phyloP scores from a whole-genome alignment of 495 filamentous ascomycete genomes.

The Friedmanniomyces simplex region DNA sequence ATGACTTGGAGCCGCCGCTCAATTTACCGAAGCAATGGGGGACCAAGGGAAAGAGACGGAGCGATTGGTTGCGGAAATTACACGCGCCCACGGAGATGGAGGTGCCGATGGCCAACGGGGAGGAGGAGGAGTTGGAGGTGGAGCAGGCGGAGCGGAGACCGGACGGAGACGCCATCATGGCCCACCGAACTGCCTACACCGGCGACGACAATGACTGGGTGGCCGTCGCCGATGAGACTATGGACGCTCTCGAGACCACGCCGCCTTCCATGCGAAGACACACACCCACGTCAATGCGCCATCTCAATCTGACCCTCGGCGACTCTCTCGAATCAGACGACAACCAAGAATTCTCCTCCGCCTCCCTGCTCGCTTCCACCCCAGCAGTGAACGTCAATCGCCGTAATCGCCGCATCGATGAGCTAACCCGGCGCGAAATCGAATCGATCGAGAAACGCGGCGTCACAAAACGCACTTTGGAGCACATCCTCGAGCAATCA shows the following conservation, averaged over 20 bases:
- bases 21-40: constrained; percentile 52
- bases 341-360: constrained; percentile 50
- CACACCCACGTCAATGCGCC: constrained; percentile 7
- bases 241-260: constrained; percentile 40
- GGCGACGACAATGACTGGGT: constrained; percentile 25
- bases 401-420: constrained; percentile 41
- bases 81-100: constrained; percentile 21
- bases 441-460: constrained; percentile 47
- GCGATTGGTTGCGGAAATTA: constrained; percentile 44
- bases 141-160: constrained; percentile 14
- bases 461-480: constrained; percentile 48
- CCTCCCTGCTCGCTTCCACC: constrained; percentile 52
- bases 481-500: constrained; percentile 46
- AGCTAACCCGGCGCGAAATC: constrained; percentile 48
- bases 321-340: neutral
- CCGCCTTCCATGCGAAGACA: constrained; percentile 24
- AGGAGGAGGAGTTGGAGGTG: constrained; percentile 21
- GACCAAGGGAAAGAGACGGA: constrained; percentile 38
- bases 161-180: constrained; percentile 15
- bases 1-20: constrained; percentile 39
- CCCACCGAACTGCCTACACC: constrained; percentile 14
- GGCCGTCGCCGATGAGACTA: constrained; percentile 32
- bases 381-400: constrained; percentile 32
- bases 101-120: neutral
- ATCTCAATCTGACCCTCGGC: constrained; percentile 13